phyloP scores from a whole-genome alignment of 768 basidiomycete species.

The Piloderma croceum region DNA sequence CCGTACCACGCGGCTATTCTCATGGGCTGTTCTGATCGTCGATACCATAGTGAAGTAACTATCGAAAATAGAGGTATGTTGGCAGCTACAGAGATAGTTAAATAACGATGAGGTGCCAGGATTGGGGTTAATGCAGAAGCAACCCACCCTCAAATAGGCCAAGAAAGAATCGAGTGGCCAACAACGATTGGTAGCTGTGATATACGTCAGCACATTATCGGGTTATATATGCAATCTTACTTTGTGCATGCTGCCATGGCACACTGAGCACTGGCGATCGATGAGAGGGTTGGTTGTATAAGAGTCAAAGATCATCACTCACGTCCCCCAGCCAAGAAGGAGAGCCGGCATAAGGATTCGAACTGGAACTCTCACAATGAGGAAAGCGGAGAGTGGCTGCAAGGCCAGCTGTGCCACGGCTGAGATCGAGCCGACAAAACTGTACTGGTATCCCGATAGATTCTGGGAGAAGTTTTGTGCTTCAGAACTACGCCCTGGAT shows the following conservation, averaged over 20 bases:
- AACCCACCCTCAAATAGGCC: slow-evolving; percentile 16
- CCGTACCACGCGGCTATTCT: slow-evolving; percentile 12
- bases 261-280: slow-evolving; percentile 9
- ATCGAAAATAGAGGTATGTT: slow-evolving; percentile 13
- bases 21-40: slow-evolving; percentile 13
- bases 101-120: too few relatives aligned
- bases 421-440: slow-evolving; percentile 5
- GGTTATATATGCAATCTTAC: slow-evolving; percentile 8
- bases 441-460: slow-evolving; percentile 13
- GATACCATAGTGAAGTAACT: slow-evolving; percentile 19
- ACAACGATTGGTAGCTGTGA: neutral
- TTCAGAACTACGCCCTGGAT: too few relatives aligned
- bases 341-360: slow-evolving; percentile 1
- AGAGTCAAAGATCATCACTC: too few relatives aligned
- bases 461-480: neutral
- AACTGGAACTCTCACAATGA: slow-evolving; percentile 7
- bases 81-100: too few relatives aligned
- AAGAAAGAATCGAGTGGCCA: slow-evolving; percentile 12
- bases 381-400: slow-evolving; percentile 15
- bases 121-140: too few relatives aligned
- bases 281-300: too few relatives aligned
- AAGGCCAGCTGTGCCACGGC: slow-evolving; percentile 12
- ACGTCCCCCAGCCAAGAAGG: slow-evolving; percentile 6
- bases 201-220: neutral
- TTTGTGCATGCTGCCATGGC: slow-evolving; percentile 11